Percentiles rank a stretch among this genome's conserved stretches.
These are phyloP conservation scores for Eucalyptus curtisii DNA, from an alignment of 345 rosid genomes.

Conservation along the genomic window DNA sequence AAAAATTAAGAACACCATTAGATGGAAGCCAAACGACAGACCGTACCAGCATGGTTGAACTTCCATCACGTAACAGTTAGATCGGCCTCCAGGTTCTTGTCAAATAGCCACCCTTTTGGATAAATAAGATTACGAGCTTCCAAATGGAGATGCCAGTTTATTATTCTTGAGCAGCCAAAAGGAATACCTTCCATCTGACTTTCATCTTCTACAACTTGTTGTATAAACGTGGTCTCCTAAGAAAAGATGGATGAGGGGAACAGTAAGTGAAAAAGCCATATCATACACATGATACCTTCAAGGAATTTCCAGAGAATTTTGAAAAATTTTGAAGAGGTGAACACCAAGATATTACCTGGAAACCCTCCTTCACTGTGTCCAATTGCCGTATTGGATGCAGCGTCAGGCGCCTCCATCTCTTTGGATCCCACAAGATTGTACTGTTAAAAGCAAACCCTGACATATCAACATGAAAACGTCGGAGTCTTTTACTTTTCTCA, in stretches of 20 bases:
- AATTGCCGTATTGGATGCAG: constrained; percentile 54
- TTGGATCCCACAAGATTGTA: constrained; percentile 86
- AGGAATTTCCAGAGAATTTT: neutral
- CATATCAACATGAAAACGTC: constrained; percentile 94
- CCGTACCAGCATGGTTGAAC: neutral
- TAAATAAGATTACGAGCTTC: constrained; percentile 37
- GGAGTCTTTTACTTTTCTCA: constrained; percentile 75
- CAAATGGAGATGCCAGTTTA: constrained; percentile 95
- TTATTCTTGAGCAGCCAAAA: constrained; percentile 55
- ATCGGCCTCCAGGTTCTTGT: constrained; percentile 50
- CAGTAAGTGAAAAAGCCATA: neutral
- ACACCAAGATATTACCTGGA: constrained; percentile 42
- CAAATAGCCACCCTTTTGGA: constrained; percentile 69
- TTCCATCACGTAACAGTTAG: constrained; percentile 23
- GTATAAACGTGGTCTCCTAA: constrained; percentile 88
- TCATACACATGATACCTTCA: neutral
- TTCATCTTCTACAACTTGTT: constrained; percentile 88
- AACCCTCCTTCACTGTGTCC: constrained; percentile 81
- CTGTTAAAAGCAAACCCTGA: constrained; percentile 96
- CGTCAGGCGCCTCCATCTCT: constrained; percentile 54
- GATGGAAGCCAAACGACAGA: neutral
- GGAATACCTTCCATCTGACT: constrained; percentile 81
- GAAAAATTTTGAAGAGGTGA: neutral
- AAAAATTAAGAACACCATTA: neutral
- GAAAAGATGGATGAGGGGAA: neutral